Conservation (phyloP, 139 green algal species). For the Tetraselmis striata region DNA sequence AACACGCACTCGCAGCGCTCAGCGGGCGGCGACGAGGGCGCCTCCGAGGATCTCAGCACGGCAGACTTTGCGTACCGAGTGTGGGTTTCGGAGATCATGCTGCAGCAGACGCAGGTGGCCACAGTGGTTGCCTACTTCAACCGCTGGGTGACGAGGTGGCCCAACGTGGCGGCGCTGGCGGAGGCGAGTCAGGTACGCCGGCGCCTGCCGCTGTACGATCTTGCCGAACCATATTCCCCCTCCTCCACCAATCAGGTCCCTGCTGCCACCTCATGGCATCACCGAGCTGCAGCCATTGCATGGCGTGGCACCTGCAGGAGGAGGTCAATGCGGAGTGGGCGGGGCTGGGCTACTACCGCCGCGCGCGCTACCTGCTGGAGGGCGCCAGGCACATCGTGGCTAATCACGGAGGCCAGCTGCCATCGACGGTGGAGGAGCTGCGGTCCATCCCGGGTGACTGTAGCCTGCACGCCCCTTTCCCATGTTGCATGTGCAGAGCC, state of each 20-base stretch:
- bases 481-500: background rate
- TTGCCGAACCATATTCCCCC: no score
- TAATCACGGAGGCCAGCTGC: constrained; percentile 61
- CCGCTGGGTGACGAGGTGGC: constrained; percentile 78
- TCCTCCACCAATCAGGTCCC: no score
- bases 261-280: no score
- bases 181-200: constrained; percentile 60
- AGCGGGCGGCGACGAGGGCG: constrained; percentile 10
- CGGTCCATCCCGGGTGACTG: constrained; percentile 59
- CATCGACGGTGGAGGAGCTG: constrained; percentile 53
- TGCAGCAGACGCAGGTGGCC: constrained; percentile 85
- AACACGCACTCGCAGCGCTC: constrained; percentile 50
- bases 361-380: constrained; percentile 82
- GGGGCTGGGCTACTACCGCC: constrained; percentile 94
- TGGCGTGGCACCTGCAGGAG: no score
- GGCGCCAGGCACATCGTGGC: constrained; percentile 73
- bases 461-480: constrained; percentile 2
- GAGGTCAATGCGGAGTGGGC: constrained; percentile 88
- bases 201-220: no score
- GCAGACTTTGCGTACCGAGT: constrained; percentile 82
- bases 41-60: constrained; percentile 32
- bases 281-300: no score
- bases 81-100: constrained; percentile 93
- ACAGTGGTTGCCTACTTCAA: constrained; percentile 65
- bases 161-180: constrained; percentile 70